Base-by-base conservation (phyloP, 2,329 filamentous ascomycete genomes). In the Sarocladium brachiariae region DNA sequence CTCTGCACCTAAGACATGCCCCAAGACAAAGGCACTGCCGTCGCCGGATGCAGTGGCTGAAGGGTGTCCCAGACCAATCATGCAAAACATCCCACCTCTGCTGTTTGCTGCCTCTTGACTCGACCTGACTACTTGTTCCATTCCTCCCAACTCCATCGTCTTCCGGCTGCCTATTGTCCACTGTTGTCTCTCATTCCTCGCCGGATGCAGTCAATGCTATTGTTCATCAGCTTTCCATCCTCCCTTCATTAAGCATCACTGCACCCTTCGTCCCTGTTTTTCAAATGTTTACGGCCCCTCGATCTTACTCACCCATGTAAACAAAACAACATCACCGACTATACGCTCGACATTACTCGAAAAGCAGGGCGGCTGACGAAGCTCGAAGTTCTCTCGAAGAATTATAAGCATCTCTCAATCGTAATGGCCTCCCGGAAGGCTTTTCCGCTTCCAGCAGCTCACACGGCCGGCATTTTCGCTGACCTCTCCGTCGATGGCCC, bases 401-500 rank as follows among this genome's bases (percentile, higher is more conserved):
- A 27, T n/a, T 43, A 23, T 11, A 14, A 19, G 18, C 25, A 33
- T 5, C 8, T 33, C 16, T n/a, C 52, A 54, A 30, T 56, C 25
- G 66, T 58, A 56, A 80, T 83, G 77, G 64, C 77, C 52, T 60
- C 72, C 58, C 80, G 77, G 62, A 59, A 71, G 51, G 82, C 80
- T 66, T 52, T 69, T 51, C 77, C 71, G 51, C 70, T 83, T 62
- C 80, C 78, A 64, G 76, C 76, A 59, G 80, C 81, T 63, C 91
- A 96, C 71, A 89, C 91, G 23, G 87, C 92, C 4, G 92, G 92
- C 63, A 96, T 96, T 66, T 96, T 88, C 70, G 87, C 91, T 47
- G 91, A 96, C 70, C 90, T 95, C 84, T 88, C 84, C 18, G 81
- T 95, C 52, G 92, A 97, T 65, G 93, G 93, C 1, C 92, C 93